Conservation (phyloP, 2,329 filamentous ascomycete genomes). For the Xylariales sp. region DNA sequence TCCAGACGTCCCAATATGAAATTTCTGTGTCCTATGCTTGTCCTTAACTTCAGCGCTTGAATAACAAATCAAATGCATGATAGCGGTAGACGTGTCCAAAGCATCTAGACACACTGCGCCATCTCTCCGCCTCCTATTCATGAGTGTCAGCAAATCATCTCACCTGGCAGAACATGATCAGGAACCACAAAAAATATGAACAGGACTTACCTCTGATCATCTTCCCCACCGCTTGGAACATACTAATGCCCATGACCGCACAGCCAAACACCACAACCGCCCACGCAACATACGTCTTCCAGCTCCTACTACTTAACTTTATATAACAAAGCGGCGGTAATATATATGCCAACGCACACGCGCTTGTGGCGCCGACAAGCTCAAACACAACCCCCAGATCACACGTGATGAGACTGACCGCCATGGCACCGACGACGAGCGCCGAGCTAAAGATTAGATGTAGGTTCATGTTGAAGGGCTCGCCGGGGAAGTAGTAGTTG, state of each 20-base stretch:
- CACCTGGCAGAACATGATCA: too few species aligned
- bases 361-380: conserved; percentile 90
- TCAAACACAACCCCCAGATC: conserved; percentile 94
- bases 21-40: too few species aligned
- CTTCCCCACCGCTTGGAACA: conserved; percentile 68
- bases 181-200: too few species aligned
- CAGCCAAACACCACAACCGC: conserved; percentile 74
- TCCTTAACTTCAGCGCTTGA: too few species aligned
- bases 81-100: too few species aligned
- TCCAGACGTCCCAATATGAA: too few species aligned
- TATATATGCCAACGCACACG: conserved; percentile 91
- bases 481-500: conserved; percentile 69
- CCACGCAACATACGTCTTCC: conserved; percentile 68
- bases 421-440: conserved; percentile 75
- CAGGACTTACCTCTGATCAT: conserved; percentile 47
- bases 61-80: too few species aligned
- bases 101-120: conserved; percentile 3
- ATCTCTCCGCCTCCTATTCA: not conserved
- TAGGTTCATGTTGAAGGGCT: conserved; percentile 73
- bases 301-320: conserved; percentile 75
- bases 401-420: conserved; percentile 77
- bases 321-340: conserved; percentile 93
- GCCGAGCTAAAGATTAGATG: conserved; percentile 83
- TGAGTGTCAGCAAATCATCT: not conserved
- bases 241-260: conserved; percentile 74